Evolutionary conservation across 768 basidiomycete species (phyloP).

Genomic region (Boletus rufocinnamomeus): DNA sequence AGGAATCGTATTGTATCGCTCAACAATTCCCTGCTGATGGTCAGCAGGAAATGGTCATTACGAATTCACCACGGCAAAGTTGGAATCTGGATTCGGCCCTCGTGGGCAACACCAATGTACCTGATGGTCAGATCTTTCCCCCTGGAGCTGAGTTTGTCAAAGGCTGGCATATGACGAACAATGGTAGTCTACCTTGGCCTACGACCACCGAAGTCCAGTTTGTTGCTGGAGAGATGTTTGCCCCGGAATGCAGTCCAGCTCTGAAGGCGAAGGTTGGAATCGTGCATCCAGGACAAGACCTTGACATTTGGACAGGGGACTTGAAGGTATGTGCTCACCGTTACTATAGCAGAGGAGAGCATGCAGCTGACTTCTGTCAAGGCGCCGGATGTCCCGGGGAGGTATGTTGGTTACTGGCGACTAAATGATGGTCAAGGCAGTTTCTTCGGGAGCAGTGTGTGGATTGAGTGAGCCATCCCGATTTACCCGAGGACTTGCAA

Average conservation of each 20-base stretch:
- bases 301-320: conserved; percentile 71
- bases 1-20: background rate
- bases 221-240: conserved; percentile 67
- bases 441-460: conserved; percentile 68
- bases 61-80: background rate
- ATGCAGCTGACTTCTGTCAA: conserved; percentile 25
- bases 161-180: conserved; percentile 75
- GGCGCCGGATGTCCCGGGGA: conserved; percentile 74
- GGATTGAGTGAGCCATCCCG: conserved; percentile 68
- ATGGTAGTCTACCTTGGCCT: conserved; percentile 66
- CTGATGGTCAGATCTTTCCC: conserved; percentile 75
- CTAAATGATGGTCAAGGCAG: conserved; percentile 58
- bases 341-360: background rate
- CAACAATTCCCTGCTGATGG: conserved; percentile 2
- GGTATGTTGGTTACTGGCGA: conserved; percentile 78
- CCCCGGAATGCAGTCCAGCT: conserved; percentile 35
- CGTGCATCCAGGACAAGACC: conserved; percentile 56
- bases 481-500: background rate
- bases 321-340: conserved; percentile 56
- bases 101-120: conserved; percentile 67
- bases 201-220: conserved; percentile 65
- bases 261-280: conserved; percentile 51
- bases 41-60: background rate
- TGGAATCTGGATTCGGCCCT: conserved; percentile 52
- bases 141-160: conserved; percentile 87